Evolutionary conservation across 73 alveolate species (phyloP), one percentile per base, ranked within the genome.

Genomic region (Symbiodinium pilosum): DNA sequence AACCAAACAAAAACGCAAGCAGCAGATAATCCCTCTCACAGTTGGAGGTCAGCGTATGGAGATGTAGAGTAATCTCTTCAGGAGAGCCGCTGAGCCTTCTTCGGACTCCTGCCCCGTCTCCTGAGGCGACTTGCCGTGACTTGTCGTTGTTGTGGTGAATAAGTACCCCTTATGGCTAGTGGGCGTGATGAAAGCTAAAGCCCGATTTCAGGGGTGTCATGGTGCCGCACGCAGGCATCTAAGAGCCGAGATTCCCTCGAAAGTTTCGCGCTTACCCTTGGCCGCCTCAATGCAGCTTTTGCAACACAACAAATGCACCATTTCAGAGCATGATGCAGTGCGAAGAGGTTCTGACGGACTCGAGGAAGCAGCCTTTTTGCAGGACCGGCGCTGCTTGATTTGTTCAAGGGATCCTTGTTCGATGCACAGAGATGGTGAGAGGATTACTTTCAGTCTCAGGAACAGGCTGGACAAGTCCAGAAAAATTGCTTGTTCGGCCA

Each of bases 381-480:
- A 54, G 73, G 73, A 54, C 73, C n/a, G n/a, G n/a, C n/a, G n/a
- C n/a, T n/a, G n/a, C n/a, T n/a, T n/a, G n/a, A n/a, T n/a, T n/a
- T n/a, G n/a, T n/a, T n/a, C n/a, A n/a, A n/a, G n/a, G n/a, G n/a
- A n/a, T n/a, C n/a, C n/a, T n/a, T n/a, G n/a, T n/a, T n/a, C n/a
- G n/a, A n/a, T n/a, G n/a, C n/a, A n/a, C n/a, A n/a, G n/a, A n/a
- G n/a, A n/a, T n/a, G n/a, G n/a, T n/a, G n/a, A 16, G 32, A 54
- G 73, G 73, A 54, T 54, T 54, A 54, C 73, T 54, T 81, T 54
- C 88, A 81, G n/a, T 34, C 88, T 16, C 88, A 81, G 30, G 88
- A 81, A 41, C 38, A 81, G 88, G 84, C 84, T 21, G 39, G 44
- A 6, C 30, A 71, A 20, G 3, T 71, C 18, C 84, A 0, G 43